A percentile compares a stretch with the other conserved stretches of the same genome.
Evolutionary conservation across 1,284 basidiomycete genomes (phyloP).

Genomic region (Sphaerobolus stellatus): DNA sequence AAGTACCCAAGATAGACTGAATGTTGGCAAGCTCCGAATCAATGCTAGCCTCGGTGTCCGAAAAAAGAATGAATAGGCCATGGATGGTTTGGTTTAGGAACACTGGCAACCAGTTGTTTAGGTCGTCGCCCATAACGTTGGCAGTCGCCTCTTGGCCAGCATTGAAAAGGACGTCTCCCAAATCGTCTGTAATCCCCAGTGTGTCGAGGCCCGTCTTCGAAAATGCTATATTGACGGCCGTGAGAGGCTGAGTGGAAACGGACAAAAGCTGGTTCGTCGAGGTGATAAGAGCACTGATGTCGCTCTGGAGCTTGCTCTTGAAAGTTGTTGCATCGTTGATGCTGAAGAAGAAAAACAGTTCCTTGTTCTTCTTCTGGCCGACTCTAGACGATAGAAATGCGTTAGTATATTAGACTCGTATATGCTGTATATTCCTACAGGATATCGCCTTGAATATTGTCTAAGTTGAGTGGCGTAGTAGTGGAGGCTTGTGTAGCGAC

Average conservation of each 20-base stretch:
- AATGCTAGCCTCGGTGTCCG: background rate
- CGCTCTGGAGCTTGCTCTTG: slow-evolving; percentile 9
- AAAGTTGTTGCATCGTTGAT: slow-evolving; percentile 14
- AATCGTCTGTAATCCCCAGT: slow-evolving; percentile 8
- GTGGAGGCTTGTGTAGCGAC: background rate
- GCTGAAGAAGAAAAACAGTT: slow-evolving; percentile 16
- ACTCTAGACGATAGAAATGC: background rate
- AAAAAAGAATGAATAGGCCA: slow-evolving; percentile 15
- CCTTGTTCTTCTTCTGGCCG: slow-evolving; percentile 3
- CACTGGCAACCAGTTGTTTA: slow-evolving; percentile 12
- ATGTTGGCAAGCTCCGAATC: background rate
- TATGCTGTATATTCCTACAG: slow-evolving; percentile 6
- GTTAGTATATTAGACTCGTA: background rate
- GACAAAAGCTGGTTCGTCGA: background rate
- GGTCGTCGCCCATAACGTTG: slow-evolving; percentile 13
- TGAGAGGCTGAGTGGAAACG: background rate
- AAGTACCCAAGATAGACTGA: background rate
- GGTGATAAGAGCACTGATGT: background rate
- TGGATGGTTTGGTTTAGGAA: slow-evolving; percentile 14
- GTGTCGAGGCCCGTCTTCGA: slow-evolving; percentile 14
- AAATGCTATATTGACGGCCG: slow-evolving; percentile 17
- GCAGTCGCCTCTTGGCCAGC: slow-evolving; percentile 16
- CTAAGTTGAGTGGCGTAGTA: background rate
- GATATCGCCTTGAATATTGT: slow-evolving; percentile 16
- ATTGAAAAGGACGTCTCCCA: slow-evolving; percentile 13